These are phyloP conservation scores for Amanita phalloides DNA, from an alignment of 768 basidiomycete genomes.

Conservation along the genomic window DNA sequence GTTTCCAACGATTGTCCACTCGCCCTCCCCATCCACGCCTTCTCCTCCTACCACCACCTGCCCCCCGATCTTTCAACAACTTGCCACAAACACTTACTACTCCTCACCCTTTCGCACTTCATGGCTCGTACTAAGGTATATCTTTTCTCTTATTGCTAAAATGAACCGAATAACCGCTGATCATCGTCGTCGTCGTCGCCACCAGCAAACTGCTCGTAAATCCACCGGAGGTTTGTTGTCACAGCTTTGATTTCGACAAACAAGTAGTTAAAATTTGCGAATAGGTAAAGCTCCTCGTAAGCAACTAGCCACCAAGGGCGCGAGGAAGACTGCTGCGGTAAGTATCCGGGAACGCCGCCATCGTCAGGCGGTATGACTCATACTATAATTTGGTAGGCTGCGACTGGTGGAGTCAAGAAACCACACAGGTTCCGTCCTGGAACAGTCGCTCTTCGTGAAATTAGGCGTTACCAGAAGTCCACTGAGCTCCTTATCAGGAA, in stretches of 20 bases:
- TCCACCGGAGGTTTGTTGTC: constrained; percentile 82
- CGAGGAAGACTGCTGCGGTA: constrained; percentile 78
- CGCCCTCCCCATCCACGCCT: constrained; percentile 19
- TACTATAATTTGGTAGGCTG: constrained; percentile 32
- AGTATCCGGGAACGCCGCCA: constrained; percentile 19
- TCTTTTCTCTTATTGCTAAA: constrained; percentile 9
- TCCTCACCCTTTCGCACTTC: constrained; percentile 10
- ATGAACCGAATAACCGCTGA: constrained; percentile 15
- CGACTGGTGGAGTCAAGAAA: constrained; percentile 99
- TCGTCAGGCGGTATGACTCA: constrained; percentile 8
- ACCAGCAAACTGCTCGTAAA: constrained; percentile 96
- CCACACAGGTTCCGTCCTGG: constrained; percentile 95
- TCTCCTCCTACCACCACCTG: constrained; percentile 28
- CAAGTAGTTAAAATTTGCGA: constrained; percentile 16
- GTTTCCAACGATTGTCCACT: constrained; percentile 22
- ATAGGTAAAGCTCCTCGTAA: constrained; percentile 85
- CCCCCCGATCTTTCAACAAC: constrained; percentile 16
- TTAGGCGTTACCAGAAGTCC: constrained; percentile 96
- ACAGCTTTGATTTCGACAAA: constrained; percentile 10
- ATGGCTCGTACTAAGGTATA: constrained; percentile 89
- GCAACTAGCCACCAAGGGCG: constrained; percentile 93
- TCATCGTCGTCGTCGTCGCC: constrained; percentile 16
- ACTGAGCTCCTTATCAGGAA: constrained; percentile 90
- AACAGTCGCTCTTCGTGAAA: constrained; percentile 99
- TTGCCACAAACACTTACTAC: constrained; percentile 10